A percentile compares a stretch with the other conserved stretches of the same genome.
These are phyloP conservation scores for Gossypium davidsonii DNA, from an alignment of 441 rosid genomes.

Conservation along the genomic window DNA sequence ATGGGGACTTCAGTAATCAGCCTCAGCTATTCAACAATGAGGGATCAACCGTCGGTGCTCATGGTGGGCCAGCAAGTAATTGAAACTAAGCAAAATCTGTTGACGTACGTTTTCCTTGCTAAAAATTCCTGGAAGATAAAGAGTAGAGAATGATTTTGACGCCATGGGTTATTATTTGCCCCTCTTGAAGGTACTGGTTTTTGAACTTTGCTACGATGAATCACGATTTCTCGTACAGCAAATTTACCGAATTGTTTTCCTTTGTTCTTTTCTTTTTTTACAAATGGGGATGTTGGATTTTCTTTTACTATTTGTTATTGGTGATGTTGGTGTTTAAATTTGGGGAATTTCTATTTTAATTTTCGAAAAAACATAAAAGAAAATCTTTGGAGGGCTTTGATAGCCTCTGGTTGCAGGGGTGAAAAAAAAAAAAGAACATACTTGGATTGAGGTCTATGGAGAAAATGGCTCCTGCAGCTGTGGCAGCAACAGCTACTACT, in stretches of 20 bases:
- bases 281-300: slow-evolving; percentile 1
- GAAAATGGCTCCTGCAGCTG: neutral
- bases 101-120: slow-evolving; percentile 7
- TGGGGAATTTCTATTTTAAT: slow-evolving; percentile 20
- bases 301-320: slow-evolving; percentile 3
- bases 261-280: neutral
- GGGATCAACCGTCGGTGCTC: slow-evolving; percentile 15
- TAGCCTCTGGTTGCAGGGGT: neutral
- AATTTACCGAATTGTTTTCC: slow-evolving; percentile 10
- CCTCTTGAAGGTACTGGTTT: slow-evolving; percentile 13
- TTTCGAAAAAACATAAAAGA: neutral
- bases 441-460: neutral
- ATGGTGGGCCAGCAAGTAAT: slow-evolving; percentile 15
- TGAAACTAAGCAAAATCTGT: slow-evolving; percentile 20
- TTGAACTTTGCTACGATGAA: slow-evolving; percentile 14
- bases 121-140: slow-evolving; percentile 13
- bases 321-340: slow-evolving; percentile 7
- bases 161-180: slow-evolving; percentile 14
- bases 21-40: slow-evolving; percentile 20
- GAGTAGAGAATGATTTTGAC: slow-evolving; percentile 14
- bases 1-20: slow-evolving; percentile 30
- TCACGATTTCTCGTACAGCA: slow-evolving; percentile 7
- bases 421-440: neutral
- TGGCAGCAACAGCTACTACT: neutral
- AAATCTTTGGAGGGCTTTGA: neutral